Percentiles rank a stretch among this genome's conserved stretches.
Evolutionary conservation across 2,329 filamentous ascomycete genomes (phyloP).

Genomic region (Fusarium clavum): DNA sequence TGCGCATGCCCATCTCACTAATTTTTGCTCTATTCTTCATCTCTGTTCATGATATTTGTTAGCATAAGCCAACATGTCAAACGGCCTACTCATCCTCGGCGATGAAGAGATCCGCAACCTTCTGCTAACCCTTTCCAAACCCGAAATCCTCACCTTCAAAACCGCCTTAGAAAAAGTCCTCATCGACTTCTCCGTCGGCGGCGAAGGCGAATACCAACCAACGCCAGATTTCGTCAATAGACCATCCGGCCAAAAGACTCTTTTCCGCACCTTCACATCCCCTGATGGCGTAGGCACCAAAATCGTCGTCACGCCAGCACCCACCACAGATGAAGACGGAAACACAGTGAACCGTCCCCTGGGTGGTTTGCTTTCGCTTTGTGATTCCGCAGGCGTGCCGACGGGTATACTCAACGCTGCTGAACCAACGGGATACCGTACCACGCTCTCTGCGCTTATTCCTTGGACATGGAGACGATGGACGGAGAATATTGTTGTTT

Average conservation of each 20-base stretch:
- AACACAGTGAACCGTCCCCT: conserved; percentile 10
- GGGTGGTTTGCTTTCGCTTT: conserved; percentile 29
- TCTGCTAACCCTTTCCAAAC: conserved; percentile 28
- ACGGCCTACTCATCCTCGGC: conserved; percentile 23
- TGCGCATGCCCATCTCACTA: background rate
- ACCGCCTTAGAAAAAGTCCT: conserved; percentile 24
- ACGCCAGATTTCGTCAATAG: conserved; percentile 34
- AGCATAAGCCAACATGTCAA: conserved; percentile 2
- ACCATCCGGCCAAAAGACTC: conserved; percentile 39
- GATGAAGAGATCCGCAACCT: conserved; percentile 30
- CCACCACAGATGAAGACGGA: background rate
- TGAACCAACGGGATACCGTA: conserved; percentile 76
- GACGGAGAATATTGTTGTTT: conserved; percentile 68
- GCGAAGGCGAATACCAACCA: conserved; percentile 40
- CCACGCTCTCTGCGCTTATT: conserved; percentile 71
- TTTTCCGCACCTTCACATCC: conserved; percentile 44
- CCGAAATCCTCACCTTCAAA: conserved; percentile 30
- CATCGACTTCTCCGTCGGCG: conserved; percentile 26
- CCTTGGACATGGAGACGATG: conserved; percentile 60
- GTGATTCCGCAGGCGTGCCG: conserved; percentile 18
- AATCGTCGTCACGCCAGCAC: conserved; percentile 39
- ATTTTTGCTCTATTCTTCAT: fast-evolving
- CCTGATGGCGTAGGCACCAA: conserved; percentile 40
- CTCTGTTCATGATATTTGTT: too few relatives aligned
- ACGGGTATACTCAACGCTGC: conserved; percentile 71